Evolutionary conservation across 192 early-diverging fungal species (phyloP), one percentile per base, ranked within the genome.

Genomic region (Podila epicladia): DNA sequence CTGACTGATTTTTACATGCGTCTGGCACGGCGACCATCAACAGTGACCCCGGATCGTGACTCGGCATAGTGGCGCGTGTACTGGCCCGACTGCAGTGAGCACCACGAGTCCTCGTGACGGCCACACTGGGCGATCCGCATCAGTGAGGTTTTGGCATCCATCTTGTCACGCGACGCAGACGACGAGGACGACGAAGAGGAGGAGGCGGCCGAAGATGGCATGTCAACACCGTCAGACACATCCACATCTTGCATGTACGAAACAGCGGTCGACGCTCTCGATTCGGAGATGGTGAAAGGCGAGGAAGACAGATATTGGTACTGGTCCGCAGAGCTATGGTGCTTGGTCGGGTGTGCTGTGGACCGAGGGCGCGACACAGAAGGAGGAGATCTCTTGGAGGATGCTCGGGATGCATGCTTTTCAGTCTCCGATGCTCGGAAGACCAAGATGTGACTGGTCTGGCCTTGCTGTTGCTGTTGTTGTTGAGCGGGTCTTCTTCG

Each of bases 111-210:
- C 24, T 64, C 49, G n/a, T 65, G 70, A 63, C 35, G 37, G 33
- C 64, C 62, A 48, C 77, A 73, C n/a, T 57, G 77, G 15, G 71
- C 77, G 49, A 80, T 73, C 15, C 77, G 77, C 61, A 80, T 68
- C 31, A 80, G 24, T 4, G 77, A 80, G 15, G 64, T 62, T 24
- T 69, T 65, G 17, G 77, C 77, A 26, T 70, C 71, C 60, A 62
- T 64, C 8, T 55, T 60, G 17, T 45, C 33, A 33, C 53, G 8
- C 20, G 64, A 24, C n/a, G 41, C 38, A 24, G 71, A 59, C 0
- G 35, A 37, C 9, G 35, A 26, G 2, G 64, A 24, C 28, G 41
- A 51, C 15, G 71, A 58, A 8, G 55, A 59, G 15, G 69, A 19
- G 22, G 69, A 51, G 13, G 50, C 57, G n/a, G 53, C 22, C 2